Base-by-base conservation (phyloP, 1,284 basidiomycete genomes). In the Trichosporon faecale region DNA sequence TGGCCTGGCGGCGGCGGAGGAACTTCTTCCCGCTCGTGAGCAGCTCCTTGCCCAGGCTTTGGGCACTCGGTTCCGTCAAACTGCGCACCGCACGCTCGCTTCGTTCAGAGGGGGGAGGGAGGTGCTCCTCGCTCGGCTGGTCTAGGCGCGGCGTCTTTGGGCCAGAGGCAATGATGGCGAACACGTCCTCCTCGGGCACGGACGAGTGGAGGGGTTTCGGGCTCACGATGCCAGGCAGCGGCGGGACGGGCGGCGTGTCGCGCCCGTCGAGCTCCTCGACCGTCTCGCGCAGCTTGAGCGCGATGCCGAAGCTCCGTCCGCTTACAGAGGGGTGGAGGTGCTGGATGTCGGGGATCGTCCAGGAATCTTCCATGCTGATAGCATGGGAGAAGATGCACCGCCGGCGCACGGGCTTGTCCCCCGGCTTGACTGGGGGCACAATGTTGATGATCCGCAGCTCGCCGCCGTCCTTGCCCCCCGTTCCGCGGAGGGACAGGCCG, bases 301-400 rank as follows among this genome's bases (percentile, higher is more conserved):
- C 71, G 11, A 73, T 35, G 8, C 55, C 46, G 40, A 70, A 67
- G 27, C 25, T 35, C 7, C 72, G 57, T 14, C 61, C 46, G 3
- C 67, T 25, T 1, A 75, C 63, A 6, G 72, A 73, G 5, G 65
- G 46, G 66, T 73, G 74, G 12, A 75, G 21, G 16, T 65, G 67
- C 66, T 75, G 74, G 14, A 75, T 57, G n/a, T 72, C 72, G 35
- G 68, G 37, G 14, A 70, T 66, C 16, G 64, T 18, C 68, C 70
- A 70, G 3, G 64, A 63, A 4, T 55, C 37, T 9, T 66, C 66
- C 14, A 60, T 66, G 6, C 49, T 65, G 11, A 68, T 18, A 0
- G 64, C n/a, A 1, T 68, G 33, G 4, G 61, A 46, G 65, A 71
- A 71, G 35, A 52, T 46, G 40, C 64, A 14, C n/a, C 46, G 46